Evolutionary conservation across 208 protist species (phyloP), one percentile per base, ranked within the genome.

Genomic region (Strigomonas oncopelti): DNA sequence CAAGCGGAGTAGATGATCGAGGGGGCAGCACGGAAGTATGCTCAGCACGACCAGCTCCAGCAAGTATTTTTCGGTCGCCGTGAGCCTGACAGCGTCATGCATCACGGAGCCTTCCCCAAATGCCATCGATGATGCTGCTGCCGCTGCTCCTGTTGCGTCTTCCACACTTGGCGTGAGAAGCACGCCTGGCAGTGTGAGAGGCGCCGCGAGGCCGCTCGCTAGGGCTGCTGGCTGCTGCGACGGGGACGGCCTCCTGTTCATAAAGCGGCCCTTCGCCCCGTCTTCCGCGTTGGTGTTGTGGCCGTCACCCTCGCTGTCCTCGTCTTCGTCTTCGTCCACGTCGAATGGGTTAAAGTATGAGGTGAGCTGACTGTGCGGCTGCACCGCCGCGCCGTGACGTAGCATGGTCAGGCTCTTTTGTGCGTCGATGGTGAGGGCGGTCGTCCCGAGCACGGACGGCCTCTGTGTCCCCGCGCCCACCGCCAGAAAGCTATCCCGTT

Each of bases 41-140:
- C 36, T 54, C 60, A 64, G 32, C 11, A 52, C 38, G 7, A 22
- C n/a, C 3, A 54, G 46, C 2, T 64, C 60, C 24, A 64, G 28
- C 60, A 64, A 31, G 16, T 45, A 14, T 11, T 52, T 54, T 54
- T 64, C 60, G 11, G 24, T 29, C 18, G 38, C 38, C 7, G 60
- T 64, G 18, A 64, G 22, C 22, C 38, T 5, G 1, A 46, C 60
- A 31, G 0, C 11, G 0, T 48, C 13, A 4, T 48, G 9, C 16
- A 1, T 7, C 42, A 48, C 16, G 16, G 42, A 48, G 13, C 42
- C 16, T 1, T 48, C 42, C 11, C 16, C 42, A 9, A 48, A 4
- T n/a, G n/a, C n/a, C n/a, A n/a, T n/a, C n/a, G n/a, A n/a, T n/a
- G n/a, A n/a, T n/a, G n/a, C n/a, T n/a, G n/a, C n/a, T n/a, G n/a